Evolutionary conservation across 2,329 filamentous ascomycete species (phyloP), one percentile per base, ranked within the genome.

Genomic region (Botrytis tulipae): DNA sequence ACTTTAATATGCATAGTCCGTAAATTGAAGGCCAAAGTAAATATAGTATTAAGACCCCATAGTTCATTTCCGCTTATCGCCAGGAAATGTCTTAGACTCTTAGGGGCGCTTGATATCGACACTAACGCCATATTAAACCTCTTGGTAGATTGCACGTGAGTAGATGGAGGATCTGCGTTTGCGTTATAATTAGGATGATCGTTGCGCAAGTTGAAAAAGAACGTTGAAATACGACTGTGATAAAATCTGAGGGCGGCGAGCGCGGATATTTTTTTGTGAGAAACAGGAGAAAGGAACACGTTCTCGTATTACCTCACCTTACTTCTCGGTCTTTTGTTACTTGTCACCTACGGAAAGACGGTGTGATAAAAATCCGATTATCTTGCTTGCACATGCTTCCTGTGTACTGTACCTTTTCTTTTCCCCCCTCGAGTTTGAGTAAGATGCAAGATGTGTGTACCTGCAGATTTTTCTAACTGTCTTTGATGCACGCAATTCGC

Each of bases 21-120:
- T 62, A 42, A 40, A 54, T 68, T 54, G 35, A 40, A 40, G 37
- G 35, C 35, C 18, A 68, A 16, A 35, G 14, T 67, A 67, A 51
- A 51, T 40, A 40, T 67, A 51, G 63, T 6, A 29, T 54, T 16
- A 5, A 20, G 35, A 32, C 32, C 65, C 65, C 63, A 67, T 67
- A 67, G 44, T 67, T 67, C 63, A 67, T 67, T 51, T 67, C 65
- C 65, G 65, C 65, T 68, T 68, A 68, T 68, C 65, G 65, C 65
- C 20, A 68, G 35, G 65, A 29, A 29, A 54, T 54, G 18, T 40
- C 46, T 40, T 32, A n/a, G n/a, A 57, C 51, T 57, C 3, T 57
- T 54, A 54, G 25, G 46, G 42, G 46, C 65, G 46, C 65, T 68
- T 68, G 65, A 54, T 20, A 40, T 54, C 32, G 46, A 35, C 37